A percentile compares a stretch with the other conserved stretches of the same genome.
These are phyloP conservation scores for Obelidium mucronatum DNA, from an alignment of 192 early-diverging fungal species.

Conservation along the genomic window DNA sequence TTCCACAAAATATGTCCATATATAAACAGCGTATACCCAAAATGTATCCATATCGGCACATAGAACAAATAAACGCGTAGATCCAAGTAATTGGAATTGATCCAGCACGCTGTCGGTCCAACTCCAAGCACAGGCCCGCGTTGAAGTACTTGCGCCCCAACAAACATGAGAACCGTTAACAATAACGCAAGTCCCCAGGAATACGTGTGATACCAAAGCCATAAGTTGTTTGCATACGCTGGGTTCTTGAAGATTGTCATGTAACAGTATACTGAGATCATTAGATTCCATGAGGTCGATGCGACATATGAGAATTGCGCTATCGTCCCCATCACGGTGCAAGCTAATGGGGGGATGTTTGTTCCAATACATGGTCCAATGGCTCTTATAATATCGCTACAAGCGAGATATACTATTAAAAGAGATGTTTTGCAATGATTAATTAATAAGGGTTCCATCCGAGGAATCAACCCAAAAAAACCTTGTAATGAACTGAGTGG, in stretches of 20 bases:
- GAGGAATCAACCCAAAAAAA: not conserved
- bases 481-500: not conserved
- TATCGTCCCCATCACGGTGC: not conserved
- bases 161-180: not conserved
- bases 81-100: not conserved
- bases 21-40: not conserved
- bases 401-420: not conserved
- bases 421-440: not conserved
- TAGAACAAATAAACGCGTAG: conserved; percentile 15
- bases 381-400: not conserved
- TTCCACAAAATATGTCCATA: not conserved
- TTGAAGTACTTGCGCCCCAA: not conserved
- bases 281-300: conserved; percentile 1
- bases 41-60: conserved; percentile 15
- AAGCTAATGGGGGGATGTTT: not conserved
- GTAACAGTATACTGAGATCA: conserved; percentile 15
- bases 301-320: not conserved
- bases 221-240: not conserved
- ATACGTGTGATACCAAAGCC: not conserved
- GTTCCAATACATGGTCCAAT: not conserved
- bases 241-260: not conserved
- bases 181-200: not conserved
- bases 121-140: conserved; percentile 7
- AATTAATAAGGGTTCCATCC: no score
- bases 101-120: conserved; percentile 14